A percentile compares a stretch with the other conserved stretches of the same genome.
phyloP scores from a whole-genome alignment of 2,329 filamentous ascomycete species.

The Xylariaceae sp. region DNA sequence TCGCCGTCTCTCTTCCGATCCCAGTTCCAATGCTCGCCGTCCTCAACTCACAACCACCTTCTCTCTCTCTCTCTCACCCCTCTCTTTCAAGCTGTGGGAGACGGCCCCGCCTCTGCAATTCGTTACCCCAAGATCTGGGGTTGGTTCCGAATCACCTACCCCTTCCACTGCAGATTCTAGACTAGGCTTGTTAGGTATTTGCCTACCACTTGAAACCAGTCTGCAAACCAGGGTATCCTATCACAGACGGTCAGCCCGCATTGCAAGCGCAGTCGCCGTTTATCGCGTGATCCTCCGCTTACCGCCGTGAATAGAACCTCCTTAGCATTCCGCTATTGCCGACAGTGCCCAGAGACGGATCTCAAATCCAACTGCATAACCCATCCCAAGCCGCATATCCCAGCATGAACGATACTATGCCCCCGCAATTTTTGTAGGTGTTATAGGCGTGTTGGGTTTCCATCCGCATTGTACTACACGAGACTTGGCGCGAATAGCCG shows the following conservation, averaged over 20 bases:
- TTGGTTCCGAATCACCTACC: background rate
- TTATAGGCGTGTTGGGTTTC: background rate
- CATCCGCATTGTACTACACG: conserved; percentile 10
- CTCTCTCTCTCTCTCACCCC: too few relatives aligned
- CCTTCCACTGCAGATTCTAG: background rate
- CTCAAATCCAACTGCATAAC: conserved; percentile 2
- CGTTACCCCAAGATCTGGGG: background rate
- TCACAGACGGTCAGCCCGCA: conserved; percentile 24
- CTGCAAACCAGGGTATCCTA: too few relatives aligned
- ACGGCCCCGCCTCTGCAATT: background rate
- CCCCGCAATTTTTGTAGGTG: too few relatives aligned
- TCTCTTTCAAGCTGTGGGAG: too few relatives aligned
- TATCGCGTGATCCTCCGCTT: conserved; percentile 24
- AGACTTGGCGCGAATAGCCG: conserved; percentile 7
- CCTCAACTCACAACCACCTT: too few relatives aligned
- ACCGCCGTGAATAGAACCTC: too few relatives aligned
- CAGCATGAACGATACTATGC: conserved; percentile 5
- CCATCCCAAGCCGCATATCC: conserved; percentile 1
- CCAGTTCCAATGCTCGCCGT: too few relatives aligned
- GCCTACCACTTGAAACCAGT: background rate
- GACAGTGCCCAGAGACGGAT: conserved; percentile 1
- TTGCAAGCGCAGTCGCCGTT: conserved; percentile 11
- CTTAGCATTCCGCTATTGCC: too few relatives aligned
- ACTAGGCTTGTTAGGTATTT: background rate
- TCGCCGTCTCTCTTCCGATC: too few relatives aligned